Base-by-base conservation (phyloP, 2,329 filamentous ascomycete species). In the Blastomyces percursus region DNA sequence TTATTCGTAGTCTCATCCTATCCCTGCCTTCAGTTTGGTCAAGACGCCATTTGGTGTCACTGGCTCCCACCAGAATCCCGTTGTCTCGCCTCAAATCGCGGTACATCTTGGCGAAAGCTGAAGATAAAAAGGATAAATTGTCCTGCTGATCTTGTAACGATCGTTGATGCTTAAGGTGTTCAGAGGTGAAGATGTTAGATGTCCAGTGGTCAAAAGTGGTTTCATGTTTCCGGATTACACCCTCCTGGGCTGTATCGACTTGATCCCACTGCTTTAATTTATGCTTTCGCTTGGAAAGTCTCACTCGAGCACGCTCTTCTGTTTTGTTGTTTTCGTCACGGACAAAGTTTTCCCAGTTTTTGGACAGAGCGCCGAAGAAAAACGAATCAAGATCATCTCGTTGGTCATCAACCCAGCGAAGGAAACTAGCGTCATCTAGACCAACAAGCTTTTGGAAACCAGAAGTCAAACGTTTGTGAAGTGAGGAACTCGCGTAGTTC, bases 1-100 rank as follows among this genome's bases (percentile, higher is more conserved):
- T 81, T 59, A 96, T 84, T 35, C 94, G 86, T 69, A 96, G 81
- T 19, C 95, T 86, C 91, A 97, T 97, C 21, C 95, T 87, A 73
- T 96, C 96, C 12, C 92, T 87, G 12, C 94, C 93, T 77, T 99
- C 94, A 0, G 94, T 97, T 69, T 95, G 87, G 71, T 99, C 94
- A 16, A 99, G 83, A 69, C 93, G 91, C 93, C 93, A 99, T 73
- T 89, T 95, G 0, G 80, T 79, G 1, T 82, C 74, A 2, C 80
- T 78, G 0, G 82, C 78, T 46, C 87, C 84, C 60, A 88, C 86
- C 64, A 96, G 88, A 0, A 97, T 81, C 1, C 89, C 92, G 32
- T 90, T 91, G 1, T 91, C 90, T 24, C 91, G 85, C 66, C 83
- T 84, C 62, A 96, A 78, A 63, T 93, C 87, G 62, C 87, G 82